These are phyloP conservation scores for Aspergillus kassunensis DNA, from an alignment of 495 filamentous ascomycete species.

Conservation along the genomic window DNA sequence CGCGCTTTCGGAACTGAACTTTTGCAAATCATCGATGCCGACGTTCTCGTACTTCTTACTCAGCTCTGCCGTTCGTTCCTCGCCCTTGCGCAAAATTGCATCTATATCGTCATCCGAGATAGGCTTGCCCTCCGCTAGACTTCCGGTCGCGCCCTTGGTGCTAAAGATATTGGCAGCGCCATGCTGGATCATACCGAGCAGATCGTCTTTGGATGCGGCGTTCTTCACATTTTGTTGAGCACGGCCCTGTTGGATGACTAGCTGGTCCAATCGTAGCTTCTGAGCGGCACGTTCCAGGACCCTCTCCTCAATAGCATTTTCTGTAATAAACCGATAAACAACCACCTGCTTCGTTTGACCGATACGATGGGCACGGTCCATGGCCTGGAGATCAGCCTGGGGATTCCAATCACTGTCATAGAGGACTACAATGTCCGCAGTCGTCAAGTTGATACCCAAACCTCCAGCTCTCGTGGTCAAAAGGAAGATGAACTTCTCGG, in stretches of 20 bases:
- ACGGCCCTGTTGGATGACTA: constrained; percentile 99
- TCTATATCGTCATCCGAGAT: constrained; percentile 88
- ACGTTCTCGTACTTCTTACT: constrained; percentile 94
- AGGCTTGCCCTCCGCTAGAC: constrained; percentile 52
- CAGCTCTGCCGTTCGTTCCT: constrained; percentile 81
- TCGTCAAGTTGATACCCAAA: constrained; percentile 96
- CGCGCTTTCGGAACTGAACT: constrained; percentile 92
- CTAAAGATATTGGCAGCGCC: constrained; percentile 93
- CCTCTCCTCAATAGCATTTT: constrained; percentile 98
- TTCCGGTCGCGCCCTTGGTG: constrained; percentile 55
- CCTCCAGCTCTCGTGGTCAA: constrained; percentile 96
- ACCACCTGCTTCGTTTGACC: constrained; percentile 97
- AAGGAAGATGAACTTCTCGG: constrained; percentile 96
- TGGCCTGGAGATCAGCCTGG: constrained; percentile 95
- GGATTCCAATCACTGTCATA: constrained; percentile 99
- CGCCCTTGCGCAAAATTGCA: constrained; percentile 76
- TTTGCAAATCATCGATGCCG: constrained; percentile 97
- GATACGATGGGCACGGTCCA: constrained; percentile 98
- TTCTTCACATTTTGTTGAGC: constrained; percentile 87
- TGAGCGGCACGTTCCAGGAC: constrained; percentile 96
- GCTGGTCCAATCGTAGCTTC: constrained; percentile 92
- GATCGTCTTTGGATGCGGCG: constrained; percentile 88
- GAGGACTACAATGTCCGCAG: constrained; percentile 94
- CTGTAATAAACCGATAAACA: constrained; percentile 94
- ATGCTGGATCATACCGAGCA: constrained; percentile 97